Percentiles rank a stretch among this genome's conserved stretches.
phyloP scores from a whole-genome alignment of 2,329 filamentous ascomycete species.

The Colletotrichum gigasporum region DNA sequence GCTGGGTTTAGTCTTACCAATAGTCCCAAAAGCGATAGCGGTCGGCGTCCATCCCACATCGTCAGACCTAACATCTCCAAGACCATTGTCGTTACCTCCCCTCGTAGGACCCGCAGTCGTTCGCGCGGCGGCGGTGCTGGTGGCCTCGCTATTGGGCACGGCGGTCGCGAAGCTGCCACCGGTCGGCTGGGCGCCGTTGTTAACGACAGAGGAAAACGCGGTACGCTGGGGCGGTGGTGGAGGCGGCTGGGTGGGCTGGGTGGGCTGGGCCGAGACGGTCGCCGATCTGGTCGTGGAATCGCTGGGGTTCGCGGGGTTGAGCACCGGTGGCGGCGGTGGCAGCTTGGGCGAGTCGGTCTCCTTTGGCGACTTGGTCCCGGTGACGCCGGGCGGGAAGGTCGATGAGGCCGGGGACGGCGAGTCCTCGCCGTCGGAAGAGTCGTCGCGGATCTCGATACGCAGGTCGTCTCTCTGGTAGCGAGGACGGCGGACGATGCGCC shows the following conservation, averaged over 20 bases:
- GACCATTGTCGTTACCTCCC: slow-evolving; percentile 14
- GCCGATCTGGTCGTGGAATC: neutral
- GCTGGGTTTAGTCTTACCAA: no score
- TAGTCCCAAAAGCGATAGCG: slow-evolving; percentile 29
- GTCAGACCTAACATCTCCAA: neutral
- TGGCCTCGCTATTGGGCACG: neutral
- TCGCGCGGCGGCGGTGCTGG: neutral
- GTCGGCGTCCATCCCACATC: slow-evolving; percentile 25
- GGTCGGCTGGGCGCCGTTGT: neutral
- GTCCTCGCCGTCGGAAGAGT: slow-evolving; percentile 21
- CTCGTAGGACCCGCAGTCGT: neutral
- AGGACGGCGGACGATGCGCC: slow-evolving; percentile 10
- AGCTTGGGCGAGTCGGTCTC: neutral
- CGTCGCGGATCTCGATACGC: slow-evolving; percentile 18
- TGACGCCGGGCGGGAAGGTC: slow-evolving; percentile 1
- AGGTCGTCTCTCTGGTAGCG: slow-evolving; percentile 5
- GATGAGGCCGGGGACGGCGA: slow-evolving; percentile 21
- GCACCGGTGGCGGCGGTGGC: neutral
- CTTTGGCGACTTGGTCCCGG: slow-evolving; percentile 2
- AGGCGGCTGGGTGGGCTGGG: neutral
- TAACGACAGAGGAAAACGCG: neutral
- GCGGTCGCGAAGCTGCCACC: slow-evolving; percentile 1
- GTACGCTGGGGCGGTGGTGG: neutral
- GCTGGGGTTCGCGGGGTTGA: slow-evolving; percentile 19
- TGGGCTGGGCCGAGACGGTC: neutral